Conservation (phyloP, 257 asterid species). For the Nicotiana otophora region DNA sequence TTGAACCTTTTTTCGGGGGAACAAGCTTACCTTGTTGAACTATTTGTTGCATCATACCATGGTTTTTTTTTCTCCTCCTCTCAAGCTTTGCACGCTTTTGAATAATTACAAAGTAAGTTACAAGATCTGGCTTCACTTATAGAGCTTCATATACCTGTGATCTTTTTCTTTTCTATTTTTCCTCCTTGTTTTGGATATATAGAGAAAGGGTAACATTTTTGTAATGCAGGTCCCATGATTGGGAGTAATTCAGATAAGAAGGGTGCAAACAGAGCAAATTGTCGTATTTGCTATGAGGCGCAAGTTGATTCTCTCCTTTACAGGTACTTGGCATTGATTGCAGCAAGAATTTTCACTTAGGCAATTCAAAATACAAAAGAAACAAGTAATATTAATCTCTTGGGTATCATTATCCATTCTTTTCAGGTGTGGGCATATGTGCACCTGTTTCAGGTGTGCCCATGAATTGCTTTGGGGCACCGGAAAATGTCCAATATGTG, state of each 20-base stretch:
- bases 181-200: neutral
- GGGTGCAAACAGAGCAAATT: constrained; percentile 35
- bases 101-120: neutral
- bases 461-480: constrained; percentile 59
- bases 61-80: neutral
- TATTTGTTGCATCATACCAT: neutral
- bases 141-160: neutral
- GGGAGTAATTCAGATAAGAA: constrained; percentile 21
- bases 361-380: neutral
- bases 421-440: constrained; percentile 91
- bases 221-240: constrained; percentile 41
- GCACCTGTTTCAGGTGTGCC: constrained; percentile 81
- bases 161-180: neutral
- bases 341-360: neutral
- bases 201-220: neutral
- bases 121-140: neutral
- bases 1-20: neutral
- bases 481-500: constrained; percentile 76
- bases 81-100: neutral
- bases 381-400: neutral
- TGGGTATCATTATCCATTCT: neutral
- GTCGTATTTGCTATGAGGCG: constrained; percentile 57
- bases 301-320: constrained; percentile 69
- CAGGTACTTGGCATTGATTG: constrained; percentile 41
- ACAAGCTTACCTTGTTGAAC: neutral